Percentiles rank a stretch among this genome's conserved stretches.
Evolutionary conservation across 257 asterid species (phyloP).

Genomic region (Nicotiana knightiana): DNA sequence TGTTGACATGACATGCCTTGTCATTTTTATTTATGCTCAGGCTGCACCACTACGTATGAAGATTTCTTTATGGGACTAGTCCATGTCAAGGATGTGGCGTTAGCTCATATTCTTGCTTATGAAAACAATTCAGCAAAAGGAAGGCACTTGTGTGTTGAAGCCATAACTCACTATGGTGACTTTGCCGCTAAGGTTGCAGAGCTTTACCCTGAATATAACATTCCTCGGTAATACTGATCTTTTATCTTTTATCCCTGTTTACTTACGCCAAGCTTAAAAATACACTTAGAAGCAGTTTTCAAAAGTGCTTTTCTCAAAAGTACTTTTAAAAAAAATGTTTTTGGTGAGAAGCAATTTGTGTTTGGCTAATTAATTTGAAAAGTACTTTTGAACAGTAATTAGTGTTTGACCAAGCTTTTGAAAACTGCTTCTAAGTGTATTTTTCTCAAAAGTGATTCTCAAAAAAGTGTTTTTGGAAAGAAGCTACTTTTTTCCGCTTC

Average conservation of each 20-base stretch:
- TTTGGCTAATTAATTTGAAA: no score
- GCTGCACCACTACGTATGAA: slow-evolving; percentile 39
- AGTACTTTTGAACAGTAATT: no score
- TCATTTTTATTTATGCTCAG: slow-evolving; percentile 30
- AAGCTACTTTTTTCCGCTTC: no score
- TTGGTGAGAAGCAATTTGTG: no score
- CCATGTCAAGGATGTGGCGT: slow-evolving; percentile 81
- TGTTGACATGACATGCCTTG: neutral
- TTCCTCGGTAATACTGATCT: slow-evolving; percentile 44
- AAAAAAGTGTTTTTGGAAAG: no score
- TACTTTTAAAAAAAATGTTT: no score
- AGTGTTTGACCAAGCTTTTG: no score
- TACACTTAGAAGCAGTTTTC: no score
- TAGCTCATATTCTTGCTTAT: slow-evolving; percentile 70
- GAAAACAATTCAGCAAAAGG: slow-evolving; percentile 71
- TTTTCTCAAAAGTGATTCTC: no score
- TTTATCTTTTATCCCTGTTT: neutral
- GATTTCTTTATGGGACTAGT: slow-evolving; percentile 66
- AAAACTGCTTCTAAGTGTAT: no score
- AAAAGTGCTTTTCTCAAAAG: no score
- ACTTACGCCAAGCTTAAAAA: no score
- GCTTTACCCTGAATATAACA: slow-evolving; percentile 61
- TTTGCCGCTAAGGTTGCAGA: slow-evolving; percentile 75
- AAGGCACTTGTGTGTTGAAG: slow-evolving; percentile 74
- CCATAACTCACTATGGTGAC: slow-evolving; percentile 65